Conservation (phyloP, 169 alveolate species). For the Eimeria zaria region DNA sequence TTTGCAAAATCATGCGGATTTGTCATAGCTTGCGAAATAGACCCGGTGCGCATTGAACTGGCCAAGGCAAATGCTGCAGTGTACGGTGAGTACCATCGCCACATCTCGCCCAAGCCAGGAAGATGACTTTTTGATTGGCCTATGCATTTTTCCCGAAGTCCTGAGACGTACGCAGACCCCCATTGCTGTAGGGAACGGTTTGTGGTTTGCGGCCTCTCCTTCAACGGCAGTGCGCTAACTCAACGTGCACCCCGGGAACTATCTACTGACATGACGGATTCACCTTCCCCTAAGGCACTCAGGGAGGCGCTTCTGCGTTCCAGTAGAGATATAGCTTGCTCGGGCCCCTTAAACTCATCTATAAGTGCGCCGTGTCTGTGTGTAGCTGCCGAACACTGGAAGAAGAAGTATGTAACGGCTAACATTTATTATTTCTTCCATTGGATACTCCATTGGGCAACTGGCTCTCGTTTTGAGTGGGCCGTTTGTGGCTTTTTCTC, state of each 20-base stretch:
- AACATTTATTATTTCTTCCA: background rate
- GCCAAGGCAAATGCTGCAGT: slow-evolving; percentile 66
- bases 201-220: background rate
- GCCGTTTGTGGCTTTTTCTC: background rate
- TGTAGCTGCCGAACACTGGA: background rate
- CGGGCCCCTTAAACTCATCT: background rate
- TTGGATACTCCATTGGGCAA: background rate
- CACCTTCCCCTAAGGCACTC: background rate
- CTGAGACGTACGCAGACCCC: background rate
- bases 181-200: background rate
- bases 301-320: background rate
- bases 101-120: background rate
- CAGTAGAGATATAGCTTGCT: background rate
- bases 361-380: background rate
- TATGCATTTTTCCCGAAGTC: background rate
- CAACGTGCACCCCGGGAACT: background rate
- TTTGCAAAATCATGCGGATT: slow-evolving; percentile 74
- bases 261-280: background rate
- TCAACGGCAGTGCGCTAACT: background rate
- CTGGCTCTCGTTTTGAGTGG: background rate
- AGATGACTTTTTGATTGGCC: background rate
- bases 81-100: slow-evolving; percentile 59
- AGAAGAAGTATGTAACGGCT: background rate
- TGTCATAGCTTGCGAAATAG: slow-evolving; percentile 67
- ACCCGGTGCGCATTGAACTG: slow-evolving; percentile 24